Conservation (phyloP, 257 asterid genomes). For the Osmanthus fragrans region DNA sequence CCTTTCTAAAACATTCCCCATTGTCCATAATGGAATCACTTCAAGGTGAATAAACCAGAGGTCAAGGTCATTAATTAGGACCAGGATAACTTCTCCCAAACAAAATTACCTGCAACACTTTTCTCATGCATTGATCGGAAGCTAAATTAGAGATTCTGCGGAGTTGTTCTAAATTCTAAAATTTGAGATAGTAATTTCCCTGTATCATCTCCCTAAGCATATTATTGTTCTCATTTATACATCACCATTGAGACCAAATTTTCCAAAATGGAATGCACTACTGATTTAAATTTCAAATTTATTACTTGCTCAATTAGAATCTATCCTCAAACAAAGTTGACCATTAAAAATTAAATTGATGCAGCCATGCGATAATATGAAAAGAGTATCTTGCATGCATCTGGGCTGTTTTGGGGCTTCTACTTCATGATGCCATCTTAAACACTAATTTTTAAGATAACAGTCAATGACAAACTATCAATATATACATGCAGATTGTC, state of each 20-base stretch:
- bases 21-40: neutral
- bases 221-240: neutral
- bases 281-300: neutral
- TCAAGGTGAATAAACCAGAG: no score
- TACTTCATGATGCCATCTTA: neutral
- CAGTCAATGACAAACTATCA: neutral
- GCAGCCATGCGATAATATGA: neutral
- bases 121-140: no score
- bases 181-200: no score
- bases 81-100: no score
- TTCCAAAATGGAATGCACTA: neutral
- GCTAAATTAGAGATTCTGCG: no score
- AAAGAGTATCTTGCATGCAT: neutral
- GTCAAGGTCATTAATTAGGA: no score
- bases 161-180: no score
- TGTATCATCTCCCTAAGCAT: neutral
- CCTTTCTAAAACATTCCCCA: neutral
- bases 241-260: neutral
- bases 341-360: neutral
- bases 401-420: neutral
- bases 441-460: neutral
- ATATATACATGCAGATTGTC: neutral
- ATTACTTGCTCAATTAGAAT: neutral
- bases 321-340: neutral
- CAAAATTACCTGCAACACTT: no score